These are phyloP conservation scores for Niebla homalea DNA, from an alignment of 495 filamentous ascomycete genomes.

Conservation along the genomic window DNA sequence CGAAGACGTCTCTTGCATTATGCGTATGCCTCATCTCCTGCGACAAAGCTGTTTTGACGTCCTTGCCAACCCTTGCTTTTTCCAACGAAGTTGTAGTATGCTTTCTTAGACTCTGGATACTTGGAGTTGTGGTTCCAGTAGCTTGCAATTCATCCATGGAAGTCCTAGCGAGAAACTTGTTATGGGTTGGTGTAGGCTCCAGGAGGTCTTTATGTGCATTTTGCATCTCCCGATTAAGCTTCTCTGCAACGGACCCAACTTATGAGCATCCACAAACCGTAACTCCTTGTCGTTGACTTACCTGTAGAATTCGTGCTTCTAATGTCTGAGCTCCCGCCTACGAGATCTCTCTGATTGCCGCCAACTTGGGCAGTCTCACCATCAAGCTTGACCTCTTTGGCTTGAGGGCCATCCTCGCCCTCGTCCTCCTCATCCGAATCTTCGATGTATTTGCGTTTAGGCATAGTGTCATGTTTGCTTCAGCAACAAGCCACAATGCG, in stretches of 20 bases:
- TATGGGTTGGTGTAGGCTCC: conserved; percentile 9
- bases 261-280: background rate
- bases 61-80: conserved; percentile 1
- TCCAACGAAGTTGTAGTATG: conserved; percentile 7
- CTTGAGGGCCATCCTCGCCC: conserved; percentile 19
- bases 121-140: background rate
- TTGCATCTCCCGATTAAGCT: conserved; percentile 12
- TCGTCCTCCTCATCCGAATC: conserved; percentile 41
- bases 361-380: background rate
- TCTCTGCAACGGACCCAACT: background rate
- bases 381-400: background rate
- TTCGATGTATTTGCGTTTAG: conserved; percentile 29
- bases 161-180: background rate
- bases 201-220: conserved; percentile 12
- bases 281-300: background rate
- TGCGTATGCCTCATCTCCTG: background rate
- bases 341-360: too few relatives aligned
- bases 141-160: background rate
- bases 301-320: conserved; percentile 16
- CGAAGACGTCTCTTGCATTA: conserved; percentile 4
- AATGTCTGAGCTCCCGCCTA: background rate
- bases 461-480: conserved; percentile 5
- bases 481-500: too few relatives aligned
- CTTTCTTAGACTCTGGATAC: conserved; percentile 1
- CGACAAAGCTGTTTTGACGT: conserved; percentile 7